These are phyloP conservation scores for Herpomyces periplanetae DNA, from an alignment of 2,329 filamentous ascomycete genomes.

Conservation along the genomic window DNA sequence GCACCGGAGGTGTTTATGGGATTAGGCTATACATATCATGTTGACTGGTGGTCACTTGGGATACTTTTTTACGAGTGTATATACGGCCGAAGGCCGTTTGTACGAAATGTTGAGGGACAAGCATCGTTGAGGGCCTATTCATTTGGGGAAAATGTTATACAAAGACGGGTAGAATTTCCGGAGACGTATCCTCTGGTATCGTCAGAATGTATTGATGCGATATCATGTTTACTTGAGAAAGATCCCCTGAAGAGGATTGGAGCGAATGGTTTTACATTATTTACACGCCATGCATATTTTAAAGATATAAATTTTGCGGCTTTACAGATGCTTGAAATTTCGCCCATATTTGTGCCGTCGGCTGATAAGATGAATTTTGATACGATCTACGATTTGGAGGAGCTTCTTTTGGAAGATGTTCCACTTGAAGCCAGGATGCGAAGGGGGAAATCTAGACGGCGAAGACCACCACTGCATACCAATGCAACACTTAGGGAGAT, in stretches of 20 bases:
- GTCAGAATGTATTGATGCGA: constrained; percentile 52
- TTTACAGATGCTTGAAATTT: constrained; percentile 48
- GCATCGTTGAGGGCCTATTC: constrained; percentile 43
- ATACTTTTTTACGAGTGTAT: constrained; percentile 99
- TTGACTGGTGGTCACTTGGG: constrained; percentile 94
- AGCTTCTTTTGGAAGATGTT: constrained; percentile 66
- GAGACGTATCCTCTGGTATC: constrained; percentile 67
- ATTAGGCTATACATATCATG: constrained; percentile 50
- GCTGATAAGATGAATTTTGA: constrained; percentile 98
- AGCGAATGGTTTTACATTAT: constrained; percentile 38
- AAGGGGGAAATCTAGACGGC: constrained; percentile 66
- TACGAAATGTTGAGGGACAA: no score
- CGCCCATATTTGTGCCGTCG: constrained; percentile 65
- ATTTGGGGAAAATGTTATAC: constrained; percentile 37
- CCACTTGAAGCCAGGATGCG: constrained; percentile 67
- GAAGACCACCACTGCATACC: constrained; percentile 56
- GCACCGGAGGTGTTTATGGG: constrained; percentile 81
- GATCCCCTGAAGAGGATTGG: constrained; percentile 49
- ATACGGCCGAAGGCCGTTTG: no score
- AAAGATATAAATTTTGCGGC: constrained; percentile 41
- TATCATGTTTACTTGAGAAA: constrained; percentile 40
- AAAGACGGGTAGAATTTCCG: constrained; percentile 49
- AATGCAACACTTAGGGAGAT: constrained; percentile 87
- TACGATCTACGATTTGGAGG: constrained; percentile 84
- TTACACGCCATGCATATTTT: constrained; percentile 67